Evolutionary conservation across 345 rosid species (phyloP), one percentile per base, ranked within the genome.

Genomic region (Sisymbrium irio): DNA sequence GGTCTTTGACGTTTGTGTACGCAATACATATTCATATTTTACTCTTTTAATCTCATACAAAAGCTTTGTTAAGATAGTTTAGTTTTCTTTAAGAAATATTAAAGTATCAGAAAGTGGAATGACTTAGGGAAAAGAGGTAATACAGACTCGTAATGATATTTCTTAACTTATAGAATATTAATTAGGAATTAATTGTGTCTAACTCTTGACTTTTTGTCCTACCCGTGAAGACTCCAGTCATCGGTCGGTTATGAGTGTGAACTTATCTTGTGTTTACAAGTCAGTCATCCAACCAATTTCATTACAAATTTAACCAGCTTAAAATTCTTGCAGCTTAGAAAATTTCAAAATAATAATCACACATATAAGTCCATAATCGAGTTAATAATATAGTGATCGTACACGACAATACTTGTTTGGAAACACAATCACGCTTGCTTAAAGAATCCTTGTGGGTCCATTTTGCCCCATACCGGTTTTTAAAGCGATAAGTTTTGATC

Each of bases 371-470:
- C 71, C 65, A 65, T 25, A 9, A 22, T 35, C 39, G 8, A 42
- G 54, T 42, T 56, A 4, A 35, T 39, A 20, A 19, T 30, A 30
- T 30, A 30, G 41, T 12, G 40, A 15, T 11, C 56, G 22, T 50
- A 10, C 30, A 5, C 9, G 55, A 42, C 14, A 50, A 61, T 15
- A 45, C 39, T 35, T 55, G 49, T 35, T 15, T 64, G 37, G n/a
- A 64, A 55, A 55, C n/a, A 73, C n/a, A 35, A 33, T 46, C 68
- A 60, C 78, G 56, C 53, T 54, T 50, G 42, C 68, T 30, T 67
- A 30, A 74, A 49, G 54, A 47, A 36, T 74, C 67, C 1, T 50
- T 5, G 30, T 41, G 74, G 78, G 73, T 19, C 67, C 67, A 74
- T 18, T 18, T 40, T 27, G 44, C 27, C 1, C 36, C 62, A 19